phyloP scores from a whole-genome alignment of 306 rosid species.

The Astragalus membranaceus region DNA sequence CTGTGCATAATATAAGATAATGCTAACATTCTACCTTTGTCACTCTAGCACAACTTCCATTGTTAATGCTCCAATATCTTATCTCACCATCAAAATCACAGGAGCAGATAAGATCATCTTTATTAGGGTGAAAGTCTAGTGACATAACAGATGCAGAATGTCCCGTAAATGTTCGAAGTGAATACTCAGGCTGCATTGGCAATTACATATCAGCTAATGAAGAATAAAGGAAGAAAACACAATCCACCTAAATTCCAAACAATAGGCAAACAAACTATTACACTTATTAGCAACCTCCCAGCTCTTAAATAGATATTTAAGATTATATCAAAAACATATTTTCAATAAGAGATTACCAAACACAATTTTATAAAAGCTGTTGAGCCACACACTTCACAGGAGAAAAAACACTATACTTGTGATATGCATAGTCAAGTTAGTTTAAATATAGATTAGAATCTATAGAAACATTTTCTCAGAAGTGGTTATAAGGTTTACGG shows the following conservation, averaged over 20 bases:
- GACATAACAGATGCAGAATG: slow-evolving; percentile 77
- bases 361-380: neutral
- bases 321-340: neutral
- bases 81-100: slow-evolving; percentile 92
- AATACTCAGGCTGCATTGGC: slow-evolving; percentile 68
- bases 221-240: neutral
- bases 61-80: slow-evolving; percentile 92
- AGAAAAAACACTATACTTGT: neutral
- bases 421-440: neutral
- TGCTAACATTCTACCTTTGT: slow-evolving; percentile 48
- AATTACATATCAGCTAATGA: slow-evolving; percentile 9
- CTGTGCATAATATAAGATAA: neutral
- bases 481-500: neutral
- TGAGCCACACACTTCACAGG: neutral
- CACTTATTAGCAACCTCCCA: neutral
- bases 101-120: slow-evolving; percentile 85
- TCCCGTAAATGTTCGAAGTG: slow-evolving; percentile 82
- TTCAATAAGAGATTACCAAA: neutral
- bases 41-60: slow-evolving; percentile 65
- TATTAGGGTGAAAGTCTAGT: slow-evolving; percentile 93
- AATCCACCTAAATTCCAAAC: neutral
- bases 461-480: neutral
- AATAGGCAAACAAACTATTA: neutral
- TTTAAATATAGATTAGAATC: slow-evolving; percentile 4
- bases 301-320: neutral